These are phyloP conservation scores for Suillus brevipes DNA, from an alignment of 768 basidiomycete species.

Conservation along the genomic window DNA sequence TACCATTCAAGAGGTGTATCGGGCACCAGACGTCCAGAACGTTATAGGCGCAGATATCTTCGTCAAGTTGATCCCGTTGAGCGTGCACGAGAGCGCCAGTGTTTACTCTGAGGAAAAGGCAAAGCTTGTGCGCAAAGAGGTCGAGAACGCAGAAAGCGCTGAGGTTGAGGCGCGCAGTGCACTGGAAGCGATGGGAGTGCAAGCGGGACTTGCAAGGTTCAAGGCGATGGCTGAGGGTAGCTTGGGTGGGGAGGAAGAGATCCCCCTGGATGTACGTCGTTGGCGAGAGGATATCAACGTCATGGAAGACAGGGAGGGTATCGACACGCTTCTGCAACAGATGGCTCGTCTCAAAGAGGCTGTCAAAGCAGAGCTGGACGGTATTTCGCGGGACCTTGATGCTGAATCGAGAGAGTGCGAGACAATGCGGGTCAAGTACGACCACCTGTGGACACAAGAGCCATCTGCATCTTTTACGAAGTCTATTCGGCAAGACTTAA, in stretches of 20 bases:
- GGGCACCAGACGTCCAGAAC: constrained; percentile 87
- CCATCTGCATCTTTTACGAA: constrained; percentile 78
- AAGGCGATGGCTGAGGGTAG: constrained; percentile 69
- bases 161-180: constrained; percentile 80
- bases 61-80: constrained; percentile 80
- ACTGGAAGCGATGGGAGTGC: constrained; percentile 80
- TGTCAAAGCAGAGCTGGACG: constrained; percentile 63
- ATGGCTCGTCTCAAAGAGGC: constrained; percentile 57
- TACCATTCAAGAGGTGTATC: constrained; percentile 93
- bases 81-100: constrained; percentile 93
- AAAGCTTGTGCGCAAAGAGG: constrained; percentile 85
- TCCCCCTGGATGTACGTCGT: constrained; percentile 67
- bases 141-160: constrained; percentile 81
- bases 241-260: constrained; percentile 60
- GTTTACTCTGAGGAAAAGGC: constrained; percentile 99
- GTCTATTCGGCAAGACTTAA: constrained; percentile 72
- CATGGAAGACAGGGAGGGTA: constrained; percentile 66
- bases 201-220: constrained; percentile 66
- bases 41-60: constrained; percentile 94
- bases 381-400: constrained; percentile 68
- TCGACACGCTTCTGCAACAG: constrained; percentile 62
- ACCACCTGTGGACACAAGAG: constrained; percentile 82
- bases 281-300: constrained; percentile 74
- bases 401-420: constrained; percentile 87
- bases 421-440: constrained; percentile 81